Conservation (phyloP, 164 flowering plant genomes). For the Akebia trifoliata region DNA sequence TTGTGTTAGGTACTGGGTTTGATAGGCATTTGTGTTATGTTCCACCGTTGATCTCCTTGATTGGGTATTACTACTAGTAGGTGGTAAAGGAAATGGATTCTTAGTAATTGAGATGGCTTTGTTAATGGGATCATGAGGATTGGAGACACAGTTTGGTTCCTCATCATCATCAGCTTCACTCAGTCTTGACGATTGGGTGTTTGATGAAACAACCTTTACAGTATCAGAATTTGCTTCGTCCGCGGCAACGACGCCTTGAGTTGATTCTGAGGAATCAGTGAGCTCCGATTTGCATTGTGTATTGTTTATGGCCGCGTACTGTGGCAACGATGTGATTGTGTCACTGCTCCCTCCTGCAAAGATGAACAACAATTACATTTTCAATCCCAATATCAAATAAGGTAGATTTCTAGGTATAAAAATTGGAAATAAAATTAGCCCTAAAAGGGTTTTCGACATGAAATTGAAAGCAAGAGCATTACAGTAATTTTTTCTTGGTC, state of each 20-base stretch:
- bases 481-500: too few relatives aligned
- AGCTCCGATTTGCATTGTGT: slow-evolving; percentile 12
- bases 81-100: neutral
- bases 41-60: neutral
- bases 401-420: too few relatives aligned
- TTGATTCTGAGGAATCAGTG: slow-evolving; percentile 13
- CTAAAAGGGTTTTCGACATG: too few relatives aligned
- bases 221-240: slow-evolving; percentile 6
- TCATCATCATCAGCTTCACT: slow-evolving; percentile 1
- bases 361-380: too few relatives aligned
- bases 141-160: neutral
- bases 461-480: too few relatives aligned
- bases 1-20: slow-evolving; percentile 15
- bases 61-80: neutral
- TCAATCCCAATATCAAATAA: too few relatives aligned
- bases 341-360: too few relatives aligned
- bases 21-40: neutral
- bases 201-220: slow-evolving; percentile 3
- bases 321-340: too few relatives aligned
- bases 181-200: neutral
- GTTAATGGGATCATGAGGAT: neutral
- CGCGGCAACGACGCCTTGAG: neutral
- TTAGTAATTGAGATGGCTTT: neutral
- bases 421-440: too few relatives aligned
- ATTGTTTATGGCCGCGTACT: slow-evolving; percentile 14